These are phyloP conservation scores for Lagenaria siceraria DNA, from an alignment of 306 rosid species.

Conservation along the genomic window DNA sequence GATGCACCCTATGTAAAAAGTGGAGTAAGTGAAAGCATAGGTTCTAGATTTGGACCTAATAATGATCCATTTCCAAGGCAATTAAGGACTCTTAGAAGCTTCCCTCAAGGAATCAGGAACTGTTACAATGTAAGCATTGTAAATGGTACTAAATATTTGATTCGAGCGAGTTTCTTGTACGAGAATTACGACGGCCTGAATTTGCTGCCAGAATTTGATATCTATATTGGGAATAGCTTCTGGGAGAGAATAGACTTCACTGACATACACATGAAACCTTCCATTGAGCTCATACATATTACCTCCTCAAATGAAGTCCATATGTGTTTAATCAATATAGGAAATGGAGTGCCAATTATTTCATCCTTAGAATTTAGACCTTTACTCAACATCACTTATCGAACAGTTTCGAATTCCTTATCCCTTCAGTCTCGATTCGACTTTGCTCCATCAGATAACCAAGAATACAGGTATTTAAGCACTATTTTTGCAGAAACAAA, in stretches of 20 bases:
- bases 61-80: background rate
- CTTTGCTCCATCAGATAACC: background rate
- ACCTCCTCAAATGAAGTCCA: background rate
- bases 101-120: conserved; percentile 17
- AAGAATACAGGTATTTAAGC: conserved; percentile 4
- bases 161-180: background rate
- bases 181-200: conserved; percentile 7
- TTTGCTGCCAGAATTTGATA: background rate
- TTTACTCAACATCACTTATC: background rate
- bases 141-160: conserved; percentile 7
- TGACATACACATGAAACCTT: too few species aligned
- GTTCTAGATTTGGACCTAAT: background rate
- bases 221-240: conserved; percentile 7
- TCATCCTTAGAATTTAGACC: conserved; percentile 12
- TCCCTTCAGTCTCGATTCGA: background rate
- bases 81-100: conserved; percentile 7
- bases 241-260: background rate
- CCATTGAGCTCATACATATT: conserved; percentile 2
- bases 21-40: background rate
- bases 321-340: conserved; percentile 8
- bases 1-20: background rate
- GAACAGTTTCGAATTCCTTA: background rate
- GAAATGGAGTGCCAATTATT: conserved; percentile 8
- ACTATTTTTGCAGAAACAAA: background rate
- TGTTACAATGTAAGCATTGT: conserved; percentile 23